These are phyloP conservation scores for Stipa capillata DNA, from an alignment of 176 grass and related monocot genomes.

Conservation along the genomic window DNA sequence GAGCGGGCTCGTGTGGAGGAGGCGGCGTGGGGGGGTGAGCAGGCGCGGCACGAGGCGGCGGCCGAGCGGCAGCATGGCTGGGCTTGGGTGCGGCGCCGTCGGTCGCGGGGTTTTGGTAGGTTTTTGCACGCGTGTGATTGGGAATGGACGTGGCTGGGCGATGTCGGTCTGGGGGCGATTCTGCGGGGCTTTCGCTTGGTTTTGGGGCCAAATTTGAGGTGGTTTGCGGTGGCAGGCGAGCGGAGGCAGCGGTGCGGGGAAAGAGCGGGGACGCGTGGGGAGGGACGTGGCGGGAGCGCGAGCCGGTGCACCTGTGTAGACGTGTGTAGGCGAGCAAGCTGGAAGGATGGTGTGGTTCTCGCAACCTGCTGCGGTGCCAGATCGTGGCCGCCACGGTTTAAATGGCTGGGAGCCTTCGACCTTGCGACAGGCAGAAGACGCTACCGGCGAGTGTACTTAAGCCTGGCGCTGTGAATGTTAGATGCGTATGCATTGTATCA, in stretches of 20 bases:
- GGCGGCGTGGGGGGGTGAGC: background rate
- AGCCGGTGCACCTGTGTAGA: background rate
- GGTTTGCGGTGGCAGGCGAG: too few species aligned
- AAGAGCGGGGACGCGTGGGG: constrained; percentile 15
- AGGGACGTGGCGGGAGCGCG: constrained; percentile 20
- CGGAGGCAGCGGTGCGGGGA: too few species aligned
- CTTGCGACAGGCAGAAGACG: too few species aligned
- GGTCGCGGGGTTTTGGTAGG: background rate
- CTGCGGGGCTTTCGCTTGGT: background rate
- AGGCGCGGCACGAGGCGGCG: constrained; percentile 10
- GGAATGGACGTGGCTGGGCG: background rate
- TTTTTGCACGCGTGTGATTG: too few species aligned
- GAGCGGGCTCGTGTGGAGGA: constrained; percentile 1
- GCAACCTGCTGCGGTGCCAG: too few species aligned
- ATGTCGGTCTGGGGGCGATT: too few species aligned
- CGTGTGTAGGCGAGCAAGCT: background rate
- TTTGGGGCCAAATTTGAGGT: background rate
- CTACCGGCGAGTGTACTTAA: too few species aligned
- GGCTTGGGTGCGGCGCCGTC: constrained; percentile 23
- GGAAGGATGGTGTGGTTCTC: background rate
- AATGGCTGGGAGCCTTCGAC: too few species aligned
- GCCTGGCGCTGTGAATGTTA: too few species aligned
- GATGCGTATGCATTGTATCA: too few species aligned
- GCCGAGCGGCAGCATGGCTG: constrained; percentile 32
- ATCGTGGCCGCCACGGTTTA: background rate